Conservation (phyloP, 2,329 filamentous ascomycete genomes). For the Pseudogymnoascus sp. region DNA sequence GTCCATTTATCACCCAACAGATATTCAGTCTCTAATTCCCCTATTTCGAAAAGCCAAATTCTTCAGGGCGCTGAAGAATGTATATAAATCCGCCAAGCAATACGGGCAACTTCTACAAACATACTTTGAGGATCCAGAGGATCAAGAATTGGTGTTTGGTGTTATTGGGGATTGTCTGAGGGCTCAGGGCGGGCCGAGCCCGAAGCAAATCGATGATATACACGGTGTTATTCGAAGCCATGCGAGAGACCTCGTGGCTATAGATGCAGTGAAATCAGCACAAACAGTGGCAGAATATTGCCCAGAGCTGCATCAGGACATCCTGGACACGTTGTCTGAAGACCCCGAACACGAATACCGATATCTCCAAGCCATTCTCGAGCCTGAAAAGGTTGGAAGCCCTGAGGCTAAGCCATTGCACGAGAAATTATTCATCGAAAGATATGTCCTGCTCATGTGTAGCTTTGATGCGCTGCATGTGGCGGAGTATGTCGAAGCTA, state of each 20-base stretch:
- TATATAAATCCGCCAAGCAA: constrained; percentile 72
- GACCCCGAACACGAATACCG: constrained; percentile 53
- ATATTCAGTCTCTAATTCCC: constrained; percentile 68
- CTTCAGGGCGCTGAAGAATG: constrained; percentile 83
- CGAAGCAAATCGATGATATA: constrained; percentile 65
- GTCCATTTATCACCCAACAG: constrained; percentile 85
- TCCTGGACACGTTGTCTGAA: constrained; percentile 47
- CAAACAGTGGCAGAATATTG: constrained; percentile 48
- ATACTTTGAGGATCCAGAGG: constrained; percentile 79
- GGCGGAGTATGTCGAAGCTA: constrained; percentile 69
- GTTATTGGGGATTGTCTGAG: constrained; percentile 71
- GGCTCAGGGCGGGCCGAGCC: constrained; percentile 41
- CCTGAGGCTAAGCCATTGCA: constrained; percentile 28
- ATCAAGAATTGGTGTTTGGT: constrained; percentile 68
- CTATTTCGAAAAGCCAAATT: constrained; percentile 75
- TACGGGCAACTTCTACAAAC: constrained; percentile 70
- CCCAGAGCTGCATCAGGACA: constrained; percentile 46
- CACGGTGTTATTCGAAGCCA: constrained; percentile 52
- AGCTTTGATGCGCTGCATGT: constrained; percentile 75
- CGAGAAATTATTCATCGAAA: constrained; percentile 63
- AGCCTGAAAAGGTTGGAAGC: constrained; percentile 42
- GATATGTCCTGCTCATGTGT: constrained; percentile 89
- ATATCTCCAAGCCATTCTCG: constrained; percentile 65
- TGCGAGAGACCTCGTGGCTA: constrained; percentile 48
- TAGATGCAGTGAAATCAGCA: constrained; percentile 51